Evolutionary conservation across 208 protist species (phyloP).

Genomic region (Crithidia expoeki): DNA sequence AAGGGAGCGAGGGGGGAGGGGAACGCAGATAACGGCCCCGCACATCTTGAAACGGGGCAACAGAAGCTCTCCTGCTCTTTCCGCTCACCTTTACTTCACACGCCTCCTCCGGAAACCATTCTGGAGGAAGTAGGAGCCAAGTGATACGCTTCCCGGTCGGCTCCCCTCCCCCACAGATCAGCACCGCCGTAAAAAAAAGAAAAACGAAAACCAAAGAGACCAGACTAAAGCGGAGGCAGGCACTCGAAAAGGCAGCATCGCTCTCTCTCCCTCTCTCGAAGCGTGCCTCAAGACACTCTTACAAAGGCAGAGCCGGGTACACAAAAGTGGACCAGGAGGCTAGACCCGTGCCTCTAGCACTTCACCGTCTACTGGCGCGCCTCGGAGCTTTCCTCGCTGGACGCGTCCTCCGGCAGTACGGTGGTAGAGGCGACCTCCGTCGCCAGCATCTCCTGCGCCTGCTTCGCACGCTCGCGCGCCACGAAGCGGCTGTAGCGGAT

Average conservation of each 20-base stretch:
- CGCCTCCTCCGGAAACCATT: too few species aligned
- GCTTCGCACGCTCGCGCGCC: constrained; percentile 32
- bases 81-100: too few species aligned
- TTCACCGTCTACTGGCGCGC: background rate
- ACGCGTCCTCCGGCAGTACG: background rate
- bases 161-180: too few species aligned
- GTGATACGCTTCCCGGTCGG: too few species aligned
- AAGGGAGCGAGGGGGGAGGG: too few species aligned
- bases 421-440: background rate
- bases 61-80: too few species aligned
- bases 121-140: too few species aligned
- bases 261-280: background rate
- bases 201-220: constrained; percentile 16
- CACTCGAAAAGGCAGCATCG: background rate
- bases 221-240: background rate
- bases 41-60: too few species aligned
- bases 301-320: background rate
- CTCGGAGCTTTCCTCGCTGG: constrained; percentile 15
- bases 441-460: constrained; percentile 15
- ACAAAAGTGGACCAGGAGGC: constrained; percentile 8
- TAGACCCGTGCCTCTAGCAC: background rate
- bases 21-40: too few species aligned
- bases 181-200: constrained; percentile 1
- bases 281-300: too few species aligned
- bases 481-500: constrained; percentile 64